Percentiles rank a stretch among this genome's conserved stretches.
These are phyloP conservation scores for Tetrapisispora taiwanensis DNA, from an alignment of 805 yeast species.

Conservation along the genomic window DNA sequence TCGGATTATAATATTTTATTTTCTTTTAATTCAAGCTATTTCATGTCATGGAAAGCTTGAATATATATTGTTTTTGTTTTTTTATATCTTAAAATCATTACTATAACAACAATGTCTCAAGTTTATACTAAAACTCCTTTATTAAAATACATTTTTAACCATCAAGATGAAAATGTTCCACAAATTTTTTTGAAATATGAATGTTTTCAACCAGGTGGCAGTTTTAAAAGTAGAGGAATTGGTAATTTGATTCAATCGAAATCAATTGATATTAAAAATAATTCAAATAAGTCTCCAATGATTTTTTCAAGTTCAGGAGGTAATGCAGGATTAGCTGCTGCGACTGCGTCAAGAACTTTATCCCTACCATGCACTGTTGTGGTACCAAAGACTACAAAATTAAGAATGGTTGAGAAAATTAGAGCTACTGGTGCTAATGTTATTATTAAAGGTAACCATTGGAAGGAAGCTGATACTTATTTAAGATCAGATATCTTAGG, in stretches of 20 bases:
- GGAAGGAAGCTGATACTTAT: slow-evolving; percentile 43
- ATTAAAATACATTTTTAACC: slow-evolving; percentile 12
- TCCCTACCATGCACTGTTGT: slow-evolving; percentile 43
- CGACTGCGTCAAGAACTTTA: slow-evolving; percentile 34
- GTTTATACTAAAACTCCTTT: slow-evolving; percentile 20
- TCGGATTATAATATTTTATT: too few species aligned
- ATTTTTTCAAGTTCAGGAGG: slow-evolving; percentile 49
- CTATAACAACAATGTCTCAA: slow-evolving; percentile 7
- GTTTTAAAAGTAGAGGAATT: slow-evolving; percentile 48
- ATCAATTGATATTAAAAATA: slow-evolving; percentile 23
- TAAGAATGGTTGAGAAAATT: slow-evolving; percentile 34
- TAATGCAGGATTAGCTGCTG: slow-evolving; percentile 38
- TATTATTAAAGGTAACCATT: slow-evolving; percentile 35
- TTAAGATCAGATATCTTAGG: slow-evolving; percentile 28
- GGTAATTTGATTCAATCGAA: slow-evolving; percentile 36
- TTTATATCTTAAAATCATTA: not conserved
- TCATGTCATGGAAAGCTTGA: too few species aligned
- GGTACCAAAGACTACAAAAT: slow-evolving; percentile 43
- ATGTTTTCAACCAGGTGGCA: slow-evolving; percentile 45
- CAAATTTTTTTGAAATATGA: slow-evolving; percentile 41
- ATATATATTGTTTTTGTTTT: too few species aligned
- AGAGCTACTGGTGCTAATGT: slow-evolving; percentile 39
- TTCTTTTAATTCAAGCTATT: too few species aligned
- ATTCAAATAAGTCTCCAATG: slow-evolving; percentile 25
- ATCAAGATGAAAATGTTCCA: slow-evolving; percentile 6